phyloP scores from a whole-genome alignment of 2,329 filamentous ascomycete species.

The Colletotrichum lentis region DNA sequence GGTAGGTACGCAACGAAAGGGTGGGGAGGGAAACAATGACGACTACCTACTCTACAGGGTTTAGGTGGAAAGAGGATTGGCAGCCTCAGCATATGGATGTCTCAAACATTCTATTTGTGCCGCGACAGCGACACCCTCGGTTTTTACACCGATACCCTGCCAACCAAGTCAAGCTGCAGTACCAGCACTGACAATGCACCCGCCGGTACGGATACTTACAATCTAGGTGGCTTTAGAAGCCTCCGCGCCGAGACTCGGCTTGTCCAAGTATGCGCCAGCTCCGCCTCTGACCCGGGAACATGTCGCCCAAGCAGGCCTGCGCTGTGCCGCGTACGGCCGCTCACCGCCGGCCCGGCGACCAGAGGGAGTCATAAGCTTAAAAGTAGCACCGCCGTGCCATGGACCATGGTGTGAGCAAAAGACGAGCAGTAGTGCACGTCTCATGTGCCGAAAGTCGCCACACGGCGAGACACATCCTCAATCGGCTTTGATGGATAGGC shows the following conservation, averaged over 20 bases:
- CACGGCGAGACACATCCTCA: neutral
- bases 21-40: too few species aligned
- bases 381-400: conserved; percentile 5
- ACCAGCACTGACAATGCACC: too few species aligned
- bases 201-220: neutral
- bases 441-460: conserved; percentile 11
- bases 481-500: neutral
- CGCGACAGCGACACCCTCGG: conserved; percentile 3
- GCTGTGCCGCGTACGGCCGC: neutral
- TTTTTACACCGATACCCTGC: conserved; percentile 6
- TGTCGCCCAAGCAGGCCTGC: conserved; percentile 11
- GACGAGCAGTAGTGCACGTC: conserved; percentile 5
- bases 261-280: conserved; percentile 9
- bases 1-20: too few species aligned
- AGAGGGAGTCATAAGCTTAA: conserved; percentile 23
- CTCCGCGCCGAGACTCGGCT: neutral
- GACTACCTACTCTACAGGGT: too few species aligned
- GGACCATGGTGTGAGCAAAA: conserved; percentile 12
- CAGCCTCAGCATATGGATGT: conserved; percentile 8
- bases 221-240: neutral
- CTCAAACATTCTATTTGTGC: conserved; percentile 1
- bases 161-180: neutral
- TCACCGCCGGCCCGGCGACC: conserved; percentile 24
- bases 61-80: neutral
- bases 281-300: conserved; percentile 13